Evolutionary conservation across 2,329 filamentous ascomycete species (phyloP), one percentile per base, ranked within the genome.

Genomic region (Talaromyces amestolkiae): DNA sequence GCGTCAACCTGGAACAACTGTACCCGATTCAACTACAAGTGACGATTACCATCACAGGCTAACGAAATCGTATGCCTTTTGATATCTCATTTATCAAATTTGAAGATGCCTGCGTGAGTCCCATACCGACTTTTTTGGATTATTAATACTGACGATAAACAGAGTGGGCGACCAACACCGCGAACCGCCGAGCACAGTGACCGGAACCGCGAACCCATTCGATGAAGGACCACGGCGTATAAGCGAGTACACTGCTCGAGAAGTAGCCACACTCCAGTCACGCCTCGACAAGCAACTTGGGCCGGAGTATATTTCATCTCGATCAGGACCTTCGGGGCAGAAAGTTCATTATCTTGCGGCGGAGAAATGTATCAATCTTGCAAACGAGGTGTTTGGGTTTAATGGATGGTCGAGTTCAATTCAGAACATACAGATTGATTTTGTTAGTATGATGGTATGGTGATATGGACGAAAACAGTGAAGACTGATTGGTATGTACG

Each of bases 341-440:
- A 94, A 91, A 75, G 91, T 99, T 19, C 92, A 96, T 76, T 99
- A 99, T 78, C 84, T 99, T 61, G 88, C 93, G n/a, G 93, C 93
- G 1, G 94, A 98, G 75, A 99, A 99, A 81, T 93, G 91, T 74
- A 99, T 99, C 76, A 91, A 91, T 65, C 89, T 97, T 61, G 93
- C 93, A 63, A 97, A 97, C 73, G 92, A 97, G 76, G 89, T 97
- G 0, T 97, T 97, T 80, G 93, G 93, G 10, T 97, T 97, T 82
- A 97, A 97, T 79, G 93, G 93, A 72, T 99, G 95, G 95, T 97
- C 92, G 10, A 96, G 92, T 64, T 90, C 91, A n/a, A 95, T 99
- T 66, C 91, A 94, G 74, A 93, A 96, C 74, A 91, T 97, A 43
- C 91, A 96, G 75, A 91, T 98, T 66, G 95, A 99, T 78, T 98